Percentiles rank a stretch among this genome's conserved stretches.
These are phyloP conservation scores for Colletotrichum shisoi DNA, from an alignment of 2,329 filamentous ascomycete species.

Conservation along the genomic window DNA sequence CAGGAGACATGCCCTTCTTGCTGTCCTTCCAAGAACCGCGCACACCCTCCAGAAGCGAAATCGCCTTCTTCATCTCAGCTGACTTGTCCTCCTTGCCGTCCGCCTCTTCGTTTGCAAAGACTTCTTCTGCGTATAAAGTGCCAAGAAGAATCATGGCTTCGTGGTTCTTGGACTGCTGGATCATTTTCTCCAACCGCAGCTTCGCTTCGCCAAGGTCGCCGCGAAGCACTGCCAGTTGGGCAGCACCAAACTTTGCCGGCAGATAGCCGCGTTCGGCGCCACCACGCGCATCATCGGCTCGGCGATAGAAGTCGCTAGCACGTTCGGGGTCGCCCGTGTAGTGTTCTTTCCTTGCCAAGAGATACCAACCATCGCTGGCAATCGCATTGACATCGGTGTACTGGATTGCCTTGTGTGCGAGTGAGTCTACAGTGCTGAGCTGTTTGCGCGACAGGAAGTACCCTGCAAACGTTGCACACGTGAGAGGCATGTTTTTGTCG, in stretches of 20 bases:
- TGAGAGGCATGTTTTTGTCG: constrained; percentile 88
- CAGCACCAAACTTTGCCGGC: constrained; percentile 92
- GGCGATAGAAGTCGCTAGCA: constrained; percentile 85
- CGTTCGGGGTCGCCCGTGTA: constrained; percentile 76
- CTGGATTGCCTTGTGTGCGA: constrained; percentile 93
- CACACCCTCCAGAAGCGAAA: constrained; percentile 82
- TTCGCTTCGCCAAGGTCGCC: constrained; percentile 91
- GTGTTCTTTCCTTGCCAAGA: constrained; percentile 90
- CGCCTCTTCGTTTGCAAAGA: constrained; percentile 78
- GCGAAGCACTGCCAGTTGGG: constrained; percentile 85
- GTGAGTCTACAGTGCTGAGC: constrained; percentile 80
- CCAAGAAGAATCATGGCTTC: constrained; percentile 94
- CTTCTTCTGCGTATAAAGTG: constrained; percentile 91
- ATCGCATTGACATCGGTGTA: constrained; percentile 96
- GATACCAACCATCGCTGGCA: constrained; percentile 96
- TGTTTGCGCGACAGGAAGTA: constrained; percentile 89
- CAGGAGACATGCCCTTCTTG: constrained; percentile 81
- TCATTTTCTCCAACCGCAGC: constrained; percentile 90
- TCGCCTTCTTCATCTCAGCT: constrained; percentile 84
- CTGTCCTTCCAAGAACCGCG: constrained; percentile 90
- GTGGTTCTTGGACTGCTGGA: constrained; percentile 80
- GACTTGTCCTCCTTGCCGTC: constrained; percentile 86
- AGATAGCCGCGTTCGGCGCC: constrained; percentile 90
- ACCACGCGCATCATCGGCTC: constrained; percentile 89
- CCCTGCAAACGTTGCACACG: constrained; percentile 86